Evolutionary conservation across 805 yeast genomes (phyloP).

Genomic region (Candida namnaoensis): DNA sequence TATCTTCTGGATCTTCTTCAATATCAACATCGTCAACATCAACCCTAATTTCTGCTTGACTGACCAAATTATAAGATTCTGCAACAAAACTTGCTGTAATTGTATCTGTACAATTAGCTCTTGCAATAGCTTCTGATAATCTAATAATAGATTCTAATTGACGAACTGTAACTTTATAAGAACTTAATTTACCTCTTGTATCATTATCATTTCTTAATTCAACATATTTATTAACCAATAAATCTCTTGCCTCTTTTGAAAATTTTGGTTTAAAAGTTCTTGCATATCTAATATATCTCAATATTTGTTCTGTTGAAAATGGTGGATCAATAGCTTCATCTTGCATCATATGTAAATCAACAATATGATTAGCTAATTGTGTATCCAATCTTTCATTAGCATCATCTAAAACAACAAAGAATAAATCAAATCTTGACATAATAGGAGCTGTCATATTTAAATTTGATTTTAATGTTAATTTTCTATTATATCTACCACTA

Average conservation of each 20-base stretch:
- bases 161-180: slow-evolving; percentile 93
- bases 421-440: slow-evolving; percentile 95
- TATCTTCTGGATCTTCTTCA: slow-evolving; percentile 45
- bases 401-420: slow-evolving; percentile 91
- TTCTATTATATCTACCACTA: slow-evolving; percentile 93
- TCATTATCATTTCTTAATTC: slow-evolving; percentile 86
- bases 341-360: slow-evolving; percentile 81
- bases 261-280: slow-evolving; percentile 86
- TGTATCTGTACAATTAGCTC: slow-evolving; percentile 90
- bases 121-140: slow-evolving; percentile 90
- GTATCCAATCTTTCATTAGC: slow-evolving; percentile 88
- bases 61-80: slow-evolving; percentile 84
- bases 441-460: slow-evolving; percentile 96
- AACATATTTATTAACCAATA: slow-evolving; percentile 70
- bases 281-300: slow-evolving; percentile 86
- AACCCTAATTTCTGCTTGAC: slow-evolving; percentile 88
- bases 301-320: slow-evolving; percentile 77
- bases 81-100: slow-evolving; percentile 80
- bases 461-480: slow-evolving; percentile 74
- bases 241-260: slow-evolving; percentile 73
- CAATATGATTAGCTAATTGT: slow-evolving; percentile 86
- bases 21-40: slow-evolving; percentile 89
- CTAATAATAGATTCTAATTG: slow-evolving; percentile 93
- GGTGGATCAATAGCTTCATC: slow-evolving; percentile 91
- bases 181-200: slow-evolving; percentile 75